These are phyloP conservation scores for Tricholoma sp. DNA, from an alignment of 768 basidiomycete species.

Conservation along the genomic window DNA sequence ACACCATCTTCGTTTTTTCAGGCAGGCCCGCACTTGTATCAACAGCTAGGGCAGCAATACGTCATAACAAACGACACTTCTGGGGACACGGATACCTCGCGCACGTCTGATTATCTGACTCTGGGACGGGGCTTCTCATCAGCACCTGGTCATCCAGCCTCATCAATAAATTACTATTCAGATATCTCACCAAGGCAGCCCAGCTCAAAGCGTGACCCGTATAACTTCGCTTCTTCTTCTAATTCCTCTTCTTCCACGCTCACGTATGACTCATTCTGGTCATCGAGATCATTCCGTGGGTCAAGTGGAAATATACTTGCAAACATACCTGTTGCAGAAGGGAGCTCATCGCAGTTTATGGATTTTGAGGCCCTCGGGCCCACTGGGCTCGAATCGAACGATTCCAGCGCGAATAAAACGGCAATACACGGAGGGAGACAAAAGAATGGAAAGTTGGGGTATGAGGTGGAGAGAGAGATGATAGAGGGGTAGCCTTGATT, in stretches of 20 bases:
- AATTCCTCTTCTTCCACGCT: constrained; percentile 30
- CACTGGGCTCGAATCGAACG: background rate
- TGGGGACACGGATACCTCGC: background rate
- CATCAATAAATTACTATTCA: constrained; percentile 12
- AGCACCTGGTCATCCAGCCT: background rate
- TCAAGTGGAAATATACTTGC: constrained; percentile 9
- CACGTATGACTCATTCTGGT: constrained; percentile 64
- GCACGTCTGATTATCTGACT: constrained; percentile 4
- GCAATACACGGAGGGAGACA: background rate
- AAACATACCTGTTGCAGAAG: background rate
- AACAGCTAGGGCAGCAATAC: background rate
- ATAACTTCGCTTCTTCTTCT: constrained; percentile 1
- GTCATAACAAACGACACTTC: background rate
- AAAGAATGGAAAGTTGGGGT: background rate
- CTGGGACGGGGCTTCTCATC: constrained; percentile 5
- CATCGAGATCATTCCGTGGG: constrained; percentile 30
- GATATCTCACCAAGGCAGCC: constrained; percentile 7
- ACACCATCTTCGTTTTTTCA: constrained; percentile 2
- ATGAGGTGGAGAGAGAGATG: background rate
- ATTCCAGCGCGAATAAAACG: background rate
- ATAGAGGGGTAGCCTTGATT: background rate
- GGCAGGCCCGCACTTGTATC: background rate
- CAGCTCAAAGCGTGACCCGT: constrained; percentile 5
- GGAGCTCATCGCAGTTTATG: background rate
- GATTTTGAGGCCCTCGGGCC: background rate